A percentile compares a stretch with the other conserved stretches of the same genome.
Conservation (phyloP, 2,329 filamentous ascomycete species). For the Ophiostoma novo-ulmi region DNA sequence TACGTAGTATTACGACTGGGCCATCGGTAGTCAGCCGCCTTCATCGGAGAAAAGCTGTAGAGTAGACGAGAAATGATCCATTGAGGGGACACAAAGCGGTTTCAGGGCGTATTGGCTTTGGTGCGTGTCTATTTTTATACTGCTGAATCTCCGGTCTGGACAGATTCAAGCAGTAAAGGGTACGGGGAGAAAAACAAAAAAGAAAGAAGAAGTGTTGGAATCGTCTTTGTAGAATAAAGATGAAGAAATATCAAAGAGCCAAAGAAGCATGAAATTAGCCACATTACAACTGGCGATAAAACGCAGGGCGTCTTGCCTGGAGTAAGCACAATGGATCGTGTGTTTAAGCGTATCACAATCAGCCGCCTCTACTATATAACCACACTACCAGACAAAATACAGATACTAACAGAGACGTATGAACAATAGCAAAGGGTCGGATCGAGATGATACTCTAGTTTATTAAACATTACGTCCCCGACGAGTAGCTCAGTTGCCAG, state of each 20-base stretch:
- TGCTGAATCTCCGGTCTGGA: background rate
- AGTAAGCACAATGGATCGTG: background rate
- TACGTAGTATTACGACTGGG: background rate
- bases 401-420: background rate
- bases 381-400: background rate
- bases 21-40: background rate
- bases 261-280: too few species aligned
- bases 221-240: background rate
- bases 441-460: background rate
- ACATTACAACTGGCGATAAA: too few species aligned
- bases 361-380: background rate
- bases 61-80: conserved; percentile 14
- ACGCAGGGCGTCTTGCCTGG: background rate
- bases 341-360: background rate
- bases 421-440: background rate
- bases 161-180: background rate
- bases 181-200: background rate
- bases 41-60: conserved; percentile 2
- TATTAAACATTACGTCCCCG: background rate
- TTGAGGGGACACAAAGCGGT: background rate
- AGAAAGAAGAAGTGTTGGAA: background rate
- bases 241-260: background rate
- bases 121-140: conserved; percentile 1
- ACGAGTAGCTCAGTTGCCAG: background rate
- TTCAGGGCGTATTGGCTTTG: background rate